Evolutionary conservation across 2,329 filamentous ascomycete genomes (phyloP).

Genomic region (Leptoxyphium fumago): DNA sequence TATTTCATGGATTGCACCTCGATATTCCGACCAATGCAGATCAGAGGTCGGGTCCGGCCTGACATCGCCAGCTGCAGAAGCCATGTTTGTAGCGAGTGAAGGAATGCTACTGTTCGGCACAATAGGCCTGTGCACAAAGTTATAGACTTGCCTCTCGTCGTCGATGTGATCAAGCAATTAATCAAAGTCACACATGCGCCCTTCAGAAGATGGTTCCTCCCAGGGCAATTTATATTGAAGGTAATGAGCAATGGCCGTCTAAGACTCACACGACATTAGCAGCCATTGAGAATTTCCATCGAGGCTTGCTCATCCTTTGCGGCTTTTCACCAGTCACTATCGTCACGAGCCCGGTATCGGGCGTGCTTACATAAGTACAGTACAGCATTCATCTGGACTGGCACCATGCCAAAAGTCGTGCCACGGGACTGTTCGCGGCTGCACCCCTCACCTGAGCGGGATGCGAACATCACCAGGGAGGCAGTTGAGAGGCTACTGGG

Average conservation of each 20-base stretch:
- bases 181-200: too few relatives aligned
- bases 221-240: too few relatives aligned
- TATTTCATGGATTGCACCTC: constrained; percentile 54
- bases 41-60: constrained; percentile 51
- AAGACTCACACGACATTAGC: not conserved
- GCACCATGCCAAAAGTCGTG: too few relatives aligned
- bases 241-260: too few relatives aligned
- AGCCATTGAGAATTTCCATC: not conserved
- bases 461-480: too few relatives aligned
- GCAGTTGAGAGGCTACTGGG: too few relatives aligned
- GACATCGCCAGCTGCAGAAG: constrained; percentile 13
- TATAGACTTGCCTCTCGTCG: not conserved
- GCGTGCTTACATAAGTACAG: not conserved
- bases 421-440: too few relatives aligned
- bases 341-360: not conserved
- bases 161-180: not conserved
- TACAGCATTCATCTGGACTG: too few relatives aligned
- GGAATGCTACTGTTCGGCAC: not conserved
- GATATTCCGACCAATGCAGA: constrained; percentile 52
- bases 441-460: too few relatives aligned
- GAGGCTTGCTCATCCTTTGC: not conserved
- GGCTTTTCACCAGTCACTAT: too few relatives aligned
- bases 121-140: too few relatives aligned
- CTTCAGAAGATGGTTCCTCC: too few relatives aligned
- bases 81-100: constrained; percentile 10